Base-by-base conservation (phyloP, 768 basidiomycete genomes). In the Phaffia australis region DNA sequence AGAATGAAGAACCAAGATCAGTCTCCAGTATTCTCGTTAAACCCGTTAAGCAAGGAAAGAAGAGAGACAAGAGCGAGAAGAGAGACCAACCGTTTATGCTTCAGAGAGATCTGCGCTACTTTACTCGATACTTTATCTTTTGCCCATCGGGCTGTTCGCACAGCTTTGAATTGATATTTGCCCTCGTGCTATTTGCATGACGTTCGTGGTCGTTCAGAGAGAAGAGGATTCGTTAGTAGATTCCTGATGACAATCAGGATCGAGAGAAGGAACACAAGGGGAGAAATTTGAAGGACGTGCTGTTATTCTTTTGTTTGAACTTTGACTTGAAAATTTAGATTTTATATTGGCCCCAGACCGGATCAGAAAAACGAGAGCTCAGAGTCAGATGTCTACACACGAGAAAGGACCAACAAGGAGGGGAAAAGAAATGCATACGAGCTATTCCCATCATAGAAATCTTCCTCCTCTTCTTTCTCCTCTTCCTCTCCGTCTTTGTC, bases 121-220 rank as follows among this genome's bases (percentile, higher is more conserved):
- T 66, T 66, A 1, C 35, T 47, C 3, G 47, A 42, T 9, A 68
- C 23, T 47, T 58, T 63, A 21, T 68, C 66, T 49, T 63, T 68
- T 8, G 54, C 56, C 61, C 55, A 68, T 18, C 23, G 21, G 14
- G 55, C 61, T 0, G 56, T 49, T 52, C 66, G 52, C n/a, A 60
- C 56, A 15, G 47, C 9, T 57, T 68, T 68, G 42, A 56, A 51
- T 21, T 47, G 35, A 32, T 49, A 35, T 9, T 57, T 46, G 18
- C 66, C 66, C 32, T 68, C 66, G 32, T 68, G 61, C 32, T 48
- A 19, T 14, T 27, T 6, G 4, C 27, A 25, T 30, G 42, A 61
- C n/a, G 49, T 21, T 25, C 9, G 56, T 57, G 27, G 27, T 8
- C 8, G 56, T 57, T 9, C 35, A 42, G 4, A 11, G 35, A 5